phyloP scores from a whole-genome alignment of 371 early-diverging fungal species.

The Zychaea mexicana region DNA sequence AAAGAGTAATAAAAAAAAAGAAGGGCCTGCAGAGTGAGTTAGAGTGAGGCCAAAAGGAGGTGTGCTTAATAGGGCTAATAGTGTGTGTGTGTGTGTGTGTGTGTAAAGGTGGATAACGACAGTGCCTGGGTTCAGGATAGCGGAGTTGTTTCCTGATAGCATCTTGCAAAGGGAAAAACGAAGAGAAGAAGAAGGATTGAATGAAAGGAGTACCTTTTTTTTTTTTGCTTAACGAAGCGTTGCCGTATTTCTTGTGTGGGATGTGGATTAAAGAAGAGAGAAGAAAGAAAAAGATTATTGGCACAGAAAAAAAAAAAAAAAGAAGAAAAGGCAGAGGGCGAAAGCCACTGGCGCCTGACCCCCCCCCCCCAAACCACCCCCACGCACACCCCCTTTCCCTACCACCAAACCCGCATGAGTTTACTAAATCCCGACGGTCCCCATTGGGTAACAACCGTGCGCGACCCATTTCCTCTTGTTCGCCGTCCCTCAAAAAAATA shows the following conservation, averaged over 20 bases:
- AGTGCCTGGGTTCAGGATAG: not conserved
- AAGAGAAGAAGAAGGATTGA: not conserved
- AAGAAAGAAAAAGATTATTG: not conserved
- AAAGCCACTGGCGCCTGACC: not conserved
- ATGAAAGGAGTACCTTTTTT: too few relatives aligned
- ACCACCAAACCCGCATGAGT: not conserved
- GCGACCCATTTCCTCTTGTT: not conserved
- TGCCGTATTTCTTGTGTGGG: not conserved
- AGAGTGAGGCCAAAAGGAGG: not conserved
- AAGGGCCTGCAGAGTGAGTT: not conserved
- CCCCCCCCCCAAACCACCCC: not conserved
- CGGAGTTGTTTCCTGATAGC: slow-evolving; percentile 3
- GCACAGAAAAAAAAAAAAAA: not conserved
- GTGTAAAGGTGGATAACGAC: not conserved
- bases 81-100: not conserved
- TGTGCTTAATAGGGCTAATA: not conserved
- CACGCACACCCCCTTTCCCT: not conserved
- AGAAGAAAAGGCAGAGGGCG: not conserved
- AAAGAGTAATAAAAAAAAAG: not conserved
- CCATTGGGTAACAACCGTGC: not conserved
- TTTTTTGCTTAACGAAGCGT: too few relatives aligned
- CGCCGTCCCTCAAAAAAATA: not conserved
- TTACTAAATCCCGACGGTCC: not conserved
- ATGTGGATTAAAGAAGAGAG: not conserved
- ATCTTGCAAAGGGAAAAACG: not conserved